Base-by-base conservation (phyloP, 306 rosid genomes). In the Cucurbita pepo region DNA sequence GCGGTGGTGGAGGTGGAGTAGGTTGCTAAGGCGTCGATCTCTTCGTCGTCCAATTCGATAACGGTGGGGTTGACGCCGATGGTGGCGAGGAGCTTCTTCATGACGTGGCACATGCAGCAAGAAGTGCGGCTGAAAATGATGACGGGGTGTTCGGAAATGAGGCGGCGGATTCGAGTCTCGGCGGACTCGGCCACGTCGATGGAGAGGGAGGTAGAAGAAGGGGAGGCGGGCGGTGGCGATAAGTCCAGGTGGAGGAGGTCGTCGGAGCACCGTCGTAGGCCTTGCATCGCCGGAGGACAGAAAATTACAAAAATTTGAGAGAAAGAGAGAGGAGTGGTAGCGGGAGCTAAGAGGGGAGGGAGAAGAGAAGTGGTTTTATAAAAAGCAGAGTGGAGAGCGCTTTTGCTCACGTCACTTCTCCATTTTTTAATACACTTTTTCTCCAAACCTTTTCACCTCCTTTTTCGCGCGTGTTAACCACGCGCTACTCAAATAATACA, bases 101-200 rank as follows among this genome's bases (percentile, higher is more conserved):
- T 95, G 87, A 95, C 99, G 82, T 89, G 99, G 87, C 97, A 95
- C 99, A 95, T 95, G 96, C 89, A 95, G 80, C 99, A 95, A 1
- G 97, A 84, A 58, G 81, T 88, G 8, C 95, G 88, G 81, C 89
- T 85, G 83, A 95, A 95, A 77, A 95, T 91, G 76, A 95, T 86
- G 4, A 95, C 99, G 0, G 99, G 99, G 61, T 95, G 88, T 81
- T 95, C 99, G 10, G 97, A 79, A 45, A 95, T 91, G n/a, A 95
- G 95, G 5, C 99, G 91, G 5, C 83, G 95, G 91, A 95, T 91
- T 45, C 87, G 75, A 0, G 87, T 71, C 66, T 95, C 96, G 4
- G 89, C 76, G 10, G 99, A 85, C 76, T 95, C 99, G 52, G 88
- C 97, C 0, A 77, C 83, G 81, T 95, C 99, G 82, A 95, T 88